phyloP scores from a whole-genome alignment of 2,329 filamentous ascomycete genomes.

The Diaporthe ilicicola region DNA sequence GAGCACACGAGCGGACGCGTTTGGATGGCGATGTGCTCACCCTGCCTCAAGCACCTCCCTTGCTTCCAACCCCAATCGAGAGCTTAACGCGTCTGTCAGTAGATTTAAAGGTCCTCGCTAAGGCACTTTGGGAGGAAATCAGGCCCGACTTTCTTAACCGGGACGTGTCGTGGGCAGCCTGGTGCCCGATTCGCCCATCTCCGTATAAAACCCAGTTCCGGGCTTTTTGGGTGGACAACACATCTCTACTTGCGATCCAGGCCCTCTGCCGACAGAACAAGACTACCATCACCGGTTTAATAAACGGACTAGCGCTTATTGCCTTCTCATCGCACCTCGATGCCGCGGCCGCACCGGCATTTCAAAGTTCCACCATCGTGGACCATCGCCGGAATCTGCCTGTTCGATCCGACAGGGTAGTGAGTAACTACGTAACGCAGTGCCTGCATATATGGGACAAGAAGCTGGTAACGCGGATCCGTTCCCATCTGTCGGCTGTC shows the following conservation, averaged over 20 bases:
- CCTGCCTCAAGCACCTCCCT: constrained; percentile 37
- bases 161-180: constrained; percentile 34
- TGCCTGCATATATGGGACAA: constrained; percentile 35
- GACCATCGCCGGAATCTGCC: constrained; percentile 34
- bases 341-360: constrained; percentile 20
- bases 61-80: constrained; percentile 41
- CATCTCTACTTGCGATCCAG: constrained; percentile 26
- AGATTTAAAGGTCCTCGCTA: constrained; percentile 13
- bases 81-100: constrained; percentile 17
- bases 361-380: constrained; percentile 32
- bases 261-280: constrained; percentile 32
- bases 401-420: constrained; percentile 23
- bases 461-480: constrained; percentile 37
- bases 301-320: constrained; percentile 32
- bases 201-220: constrained; percentile 29
- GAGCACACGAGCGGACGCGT: constrained; percentile 34
- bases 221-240: constrained; percentile 26
- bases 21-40: constrained; percentile 38
- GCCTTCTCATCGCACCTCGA: constrained; percentile 30
- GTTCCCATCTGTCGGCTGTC: constrained; percentile 38
- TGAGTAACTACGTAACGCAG: constrained; percentile 29
- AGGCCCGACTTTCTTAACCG: constrained; percentile 30
- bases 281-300: constrained; percentile 33
- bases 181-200: constrained; percentile 32
- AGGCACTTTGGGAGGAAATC: constrained; percentile 31